Percentiles rank a stretch among this genome's conserved stretches.
These are phyloP conservation scores for Pholiota conissans DNA, from an alignment of 768 basidiomycete species.

Conservation along the genomic window DNA sequence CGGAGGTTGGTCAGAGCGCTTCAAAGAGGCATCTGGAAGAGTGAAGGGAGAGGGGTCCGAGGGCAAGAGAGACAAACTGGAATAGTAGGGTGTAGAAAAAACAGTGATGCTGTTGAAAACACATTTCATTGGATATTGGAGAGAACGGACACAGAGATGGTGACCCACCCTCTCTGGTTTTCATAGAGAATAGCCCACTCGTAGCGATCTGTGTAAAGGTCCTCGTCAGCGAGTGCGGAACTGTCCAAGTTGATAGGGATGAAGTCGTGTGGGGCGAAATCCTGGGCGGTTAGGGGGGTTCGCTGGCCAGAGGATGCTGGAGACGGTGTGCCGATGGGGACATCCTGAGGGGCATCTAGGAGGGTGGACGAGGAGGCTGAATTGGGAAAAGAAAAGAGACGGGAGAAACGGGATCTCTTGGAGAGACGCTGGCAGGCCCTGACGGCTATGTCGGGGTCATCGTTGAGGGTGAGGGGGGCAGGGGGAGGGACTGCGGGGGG, in stretches of 20 bases:
- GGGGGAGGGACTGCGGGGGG: conserved; percentile 23
- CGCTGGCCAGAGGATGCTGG: background rate
- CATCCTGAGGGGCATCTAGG: background rate
- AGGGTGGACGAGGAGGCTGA: background rate
- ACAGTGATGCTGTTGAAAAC: conserved; percentile 51
- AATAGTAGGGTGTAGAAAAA: conserved; percentile 76
- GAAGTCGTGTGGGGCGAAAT: conserved; percentile 4
- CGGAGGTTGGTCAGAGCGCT: conserved; percentile 49
- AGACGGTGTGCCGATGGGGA: background rate
- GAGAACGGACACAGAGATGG: background rate
- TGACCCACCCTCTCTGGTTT: conserved; percentile 75
- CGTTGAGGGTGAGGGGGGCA: conserved; percentile 38
- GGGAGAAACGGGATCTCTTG: conserved; percentile 28
- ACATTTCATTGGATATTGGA: conserved; percentile 4
- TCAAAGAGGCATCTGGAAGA: conserved; percentile 41
- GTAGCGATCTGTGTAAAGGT: conserved; percentile 51
- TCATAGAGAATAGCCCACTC: conserved; percentile 81
- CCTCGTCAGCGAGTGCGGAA: conserved; percentile 21
- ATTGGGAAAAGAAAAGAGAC: conserved; percentile 35
- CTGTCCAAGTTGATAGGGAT: conserved; percentile 33
- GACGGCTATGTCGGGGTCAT: conserved; percentile 39
- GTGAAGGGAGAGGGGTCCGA: conserved; percentile 77
- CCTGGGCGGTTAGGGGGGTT: background rate
- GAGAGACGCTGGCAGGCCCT: conserved; percentile 47
- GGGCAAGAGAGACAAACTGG: conserved; percentile 66